Conservation (phyloP, 768 basidiomycete species). For the Amyloporia xantha region DNA sequence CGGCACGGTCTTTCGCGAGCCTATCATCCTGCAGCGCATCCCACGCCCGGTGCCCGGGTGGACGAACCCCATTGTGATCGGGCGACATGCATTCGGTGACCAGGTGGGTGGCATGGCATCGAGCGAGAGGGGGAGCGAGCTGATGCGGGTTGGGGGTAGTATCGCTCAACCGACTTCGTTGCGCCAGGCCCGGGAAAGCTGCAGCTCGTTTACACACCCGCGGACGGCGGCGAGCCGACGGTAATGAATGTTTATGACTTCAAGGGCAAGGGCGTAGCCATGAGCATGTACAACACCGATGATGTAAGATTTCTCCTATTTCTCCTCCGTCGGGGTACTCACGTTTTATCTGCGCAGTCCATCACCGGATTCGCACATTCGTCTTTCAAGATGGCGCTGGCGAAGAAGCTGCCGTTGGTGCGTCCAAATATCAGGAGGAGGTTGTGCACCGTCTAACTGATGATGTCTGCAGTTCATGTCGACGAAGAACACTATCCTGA, state of each 20-base stretch:
- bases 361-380: constrained; percentile 95
- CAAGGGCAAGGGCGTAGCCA: constrained; percentile 85
- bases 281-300: constrained; percentile 99
- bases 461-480: constrained; percentile 70
- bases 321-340: constrained; percentile 1
- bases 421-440: constrained; percentile 10
- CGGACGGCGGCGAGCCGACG: constrained; percentile 60
- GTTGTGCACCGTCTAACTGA: not conserved
- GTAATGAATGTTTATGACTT: constrained; percentile 88
- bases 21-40: constrained; percentile 86
- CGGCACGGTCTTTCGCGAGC: constrained; percentile 98
- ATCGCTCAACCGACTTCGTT: constrained; percentile 90
- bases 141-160: constrained; percentile 40
- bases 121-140: no score
- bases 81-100: constrained; percentile 96
- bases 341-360: no score
- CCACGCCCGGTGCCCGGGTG: constrained; percentile 95
- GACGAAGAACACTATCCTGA: constrained; percentile 95
- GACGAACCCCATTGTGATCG: constrained; percentile 94
- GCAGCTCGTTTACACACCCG: constrained; percentile 84
- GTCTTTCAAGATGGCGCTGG: constrained; percentile 92
- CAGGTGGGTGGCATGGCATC: constrained; percentile 66
- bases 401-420: constrained; percentile 72
- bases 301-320: no score
- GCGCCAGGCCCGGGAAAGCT: constrained; percentile 91